Base-by-base conservation (phyloP, 306 rosid species). In the Purshia tridentata region DNA sequence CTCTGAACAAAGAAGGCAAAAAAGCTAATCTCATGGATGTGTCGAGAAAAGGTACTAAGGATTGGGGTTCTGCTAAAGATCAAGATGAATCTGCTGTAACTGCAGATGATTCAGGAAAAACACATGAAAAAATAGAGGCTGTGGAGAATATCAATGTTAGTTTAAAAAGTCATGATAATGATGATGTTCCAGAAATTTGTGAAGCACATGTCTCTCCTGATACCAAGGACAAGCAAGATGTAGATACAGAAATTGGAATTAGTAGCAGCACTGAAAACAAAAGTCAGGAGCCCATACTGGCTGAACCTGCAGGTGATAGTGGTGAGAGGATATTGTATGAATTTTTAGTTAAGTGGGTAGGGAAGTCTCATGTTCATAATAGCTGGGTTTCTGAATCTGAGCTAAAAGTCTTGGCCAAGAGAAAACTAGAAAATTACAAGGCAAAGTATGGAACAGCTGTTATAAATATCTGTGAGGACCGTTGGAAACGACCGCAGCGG, bases 351-450 rank as follows among this genome's bases (percentile, higher is more conserved):
- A 95, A 95, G 86, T 95, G 99, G 99, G 96, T 82, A 29, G 99
- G 99, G 76, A 91, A 86, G 78, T 95, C 99, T 69, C 83, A 95
- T 85, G 76, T 95, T 81, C 99, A 95, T 78, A 92, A 90, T 80
- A 83, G 88, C 65, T 95, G 99, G 99, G 84, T 95, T 65, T 80
- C 99, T 66, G 99, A 95, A 81, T 90, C 97, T 77, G 96, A 84
- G 72, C 80, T 95, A 72, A 95, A 95, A 88, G 84, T 54, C 71
- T 81, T 90, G 85, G 99, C 99, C 5, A 95, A 92, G 92, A 88
- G 99, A 85, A 95, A 95, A 82, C 86, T 95, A 60, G 99, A 95
- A 83, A 95, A 95, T 83, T 95, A 95, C 82, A 95, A 90, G 87
- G 98, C 93, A 6, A 95, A 95, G 84, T 90, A 91, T 83, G 99